Evolutionary conservation across 176 grass and related monocot genomes (phyloP).

Genomic region (Ensete glaucum): DNA sequence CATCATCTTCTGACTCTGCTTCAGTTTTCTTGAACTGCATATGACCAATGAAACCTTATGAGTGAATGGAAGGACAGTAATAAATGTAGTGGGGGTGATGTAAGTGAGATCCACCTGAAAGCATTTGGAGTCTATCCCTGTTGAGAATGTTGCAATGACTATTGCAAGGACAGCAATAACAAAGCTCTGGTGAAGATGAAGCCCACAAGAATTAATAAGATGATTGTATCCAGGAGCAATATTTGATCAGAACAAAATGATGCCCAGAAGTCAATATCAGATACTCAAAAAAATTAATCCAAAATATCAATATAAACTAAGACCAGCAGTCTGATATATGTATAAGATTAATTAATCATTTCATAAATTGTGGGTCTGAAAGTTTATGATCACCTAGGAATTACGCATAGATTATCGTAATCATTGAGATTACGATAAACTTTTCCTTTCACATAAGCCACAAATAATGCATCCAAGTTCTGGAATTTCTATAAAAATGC

Average conservation of each 20-base stretch:
- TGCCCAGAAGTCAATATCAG: neutral
- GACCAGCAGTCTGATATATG: neutral
- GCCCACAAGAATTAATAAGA: neutral
- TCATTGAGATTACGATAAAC: no score
- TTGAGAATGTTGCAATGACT: slow-evolving; percentile 84
- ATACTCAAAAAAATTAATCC: neutral
- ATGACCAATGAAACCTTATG: slow-evolving; percentile 5
- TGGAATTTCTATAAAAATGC: neutral
- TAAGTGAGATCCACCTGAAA: slow-evolving; percentile 38
- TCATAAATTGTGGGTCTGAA: no score
- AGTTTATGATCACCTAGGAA: no score
- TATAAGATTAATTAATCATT: no score
- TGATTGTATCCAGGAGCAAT: neutral
- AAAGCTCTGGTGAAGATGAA: slow-evolving; percentile 49
- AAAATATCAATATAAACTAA: neutral
- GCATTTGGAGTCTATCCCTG: slow-evolving; percentile 90
- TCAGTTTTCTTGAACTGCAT: slow-evolving; percentile 75
- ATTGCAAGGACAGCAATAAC: slow-evolving; percentile 78
- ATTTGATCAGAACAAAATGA: no score
- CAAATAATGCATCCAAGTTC: no score
- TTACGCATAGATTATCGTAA: no score
- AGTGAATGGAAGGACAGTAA: neutral
- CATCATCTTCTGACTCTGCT: slow-evolving; percentile 47
- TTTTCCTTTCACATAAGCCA: neutral
- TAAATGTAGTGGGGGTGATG: no score